Evolutionary conservation across 2,329 filamentous ascomycete species (phyloP), one percentile per base, ranked within the genome.

Genomic region (Fusarium goolgardi): DNA sequence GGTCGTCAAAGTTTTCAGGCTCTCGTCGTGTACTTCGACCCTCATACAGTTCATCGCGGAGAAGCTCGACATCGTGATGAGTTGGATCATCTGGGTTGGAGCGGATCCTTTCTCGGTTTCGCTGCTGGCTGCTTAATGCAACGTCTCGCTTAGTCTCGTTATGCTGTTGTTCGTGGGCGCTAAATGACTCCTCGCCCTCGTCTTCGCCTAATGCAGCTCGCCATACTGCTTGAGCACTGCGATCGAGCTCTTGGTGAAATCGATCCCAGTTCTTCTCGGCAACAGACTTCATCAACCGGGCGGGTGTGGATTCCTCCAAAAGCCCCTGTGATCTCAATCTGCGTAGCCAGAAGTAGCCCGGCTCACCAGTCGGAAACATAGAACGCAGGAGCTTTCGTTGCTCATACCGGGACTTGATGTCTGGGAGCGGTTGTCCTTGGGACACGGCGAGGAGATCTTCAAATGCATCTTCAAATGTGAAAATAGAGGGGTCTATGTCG

Each of bases 381-480:
- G 76, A 74, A 23, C 74, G 73, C 41, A 82, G 71, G 15, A 81
- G 74, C 59, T 72, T 76, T 47, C 78, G 76, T 64, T 80, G 77
- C 34, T 78, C 71, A 55, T 78, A 74, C 44, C 76, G 75, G 3
- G 70, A 73, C 15, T 69, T 65, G 23, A 85, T 80, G 21, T 82
- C 78, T 6, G 79, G 78, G 21, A 87, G 74, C 4, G 76, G 73
- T 9, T 78, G 76, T 6, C 81, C 81, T 16, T 80, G 78, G n/a
- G 79, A 80, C 20, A 81, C 80, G n/a, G 78, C 77, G 15, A 88
- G 77, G 18, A 88, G 80, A 64, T 88, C 86, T 69, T 88, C 85
- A 63, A 88, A 87, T 46, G 86, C 85, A 66, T 88, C 85, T 32
- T 83, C 79, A 66, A 86, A 88, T 11, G 83, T 85, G 70, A 86